Conservation (phyloP, 345 rosid species). For the Carallia brachiata region DNA sequence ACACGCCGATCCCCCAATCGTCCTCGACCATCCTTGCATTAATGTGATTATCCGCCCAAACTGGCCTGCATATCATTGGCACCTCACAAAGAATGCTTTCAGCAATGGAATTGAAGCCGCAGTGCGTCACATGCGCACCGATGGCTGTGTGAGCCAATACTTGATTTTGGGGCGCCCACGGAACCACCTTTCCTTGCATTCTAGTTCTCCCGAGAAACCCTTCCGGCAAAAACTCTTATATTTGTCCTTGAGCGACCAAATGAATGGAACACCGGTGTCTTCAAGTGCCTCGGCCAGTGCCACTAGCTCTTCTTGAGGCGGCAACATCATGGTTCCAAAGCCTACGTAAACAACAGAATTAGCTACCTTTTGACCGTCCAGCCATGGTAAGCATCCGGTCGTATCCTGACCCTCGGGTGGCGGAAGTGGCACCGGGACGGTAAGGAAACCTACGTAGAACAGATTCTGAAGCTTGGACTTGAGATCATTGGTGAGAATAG, state of each 20-base stretch:
- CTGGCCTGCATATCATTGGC: conserved; percentile 61
- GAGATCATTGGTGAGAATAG: background rate
- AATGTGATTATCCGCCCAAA: conserved; percentile 49
- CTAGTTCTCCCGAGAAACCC: conserved; percentile 5
- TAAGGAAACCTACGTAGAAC: background rate
- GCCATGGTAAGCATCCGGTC: conserved; percentile 2
- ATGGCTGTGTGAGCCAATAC: conserved; percentile 3
- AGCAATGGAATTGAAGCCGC: conserved; percentile 51
- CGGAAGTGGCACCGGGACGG: background rate
- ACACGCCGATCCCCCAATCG: conserved; percentile 53
- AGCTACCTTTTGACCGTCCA: background rate
- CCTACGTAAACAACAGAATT: background rate
- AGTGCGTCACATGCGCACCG: background rate
- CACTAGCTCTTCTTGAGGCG: background rate
- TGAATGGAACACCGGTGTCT: conserved; percentile 6
- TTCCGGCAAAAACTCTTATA: conserved; percentile 1
- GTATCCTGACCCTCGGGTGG: background rate
- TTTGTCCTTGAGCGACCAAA: conserved; percentile 23
- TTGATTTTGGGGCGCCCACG: background rate
- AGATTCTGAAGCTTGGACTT: background rate
- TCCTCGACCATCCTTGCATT: conserved; percentile 46
- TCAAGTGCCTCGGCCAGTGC: background rate
- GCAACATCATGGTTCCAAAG: background rate
- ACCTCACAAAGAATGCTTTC: conserved; percentile 53
- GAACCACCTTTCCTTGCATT: conserved; percentile 5